phyloP scores from a whole-genome alignment of 352 stramenopile genomes.

The Peronospora farinosa region DNA sequence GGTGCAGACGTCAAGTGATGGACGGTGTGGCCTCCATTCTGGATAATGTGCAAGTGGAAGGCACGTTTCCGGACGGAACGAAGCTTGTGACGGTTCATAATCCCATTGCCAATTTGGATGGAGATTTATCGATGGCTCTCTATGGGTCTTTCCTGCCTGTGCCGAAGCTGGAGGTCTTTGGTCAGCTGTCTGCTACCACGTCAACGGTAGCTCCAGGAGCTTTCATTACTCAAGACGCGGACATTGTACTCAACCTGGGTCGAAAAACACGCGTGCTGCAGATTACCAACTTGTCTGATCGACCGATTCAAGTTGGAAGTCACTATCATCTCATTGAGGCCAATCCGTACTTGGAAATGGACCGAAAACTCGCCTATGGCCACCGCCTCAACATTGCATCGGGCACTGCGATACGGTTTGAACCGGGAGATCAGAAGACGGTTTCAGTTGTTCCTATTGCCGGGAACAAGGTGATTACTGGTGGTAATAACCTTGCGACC shows the following conservation, averaged over 20 bases:
- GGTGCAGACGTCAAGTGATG: constrained; percentile 78
- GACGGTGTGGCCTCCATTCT: constrained; percentile 88
- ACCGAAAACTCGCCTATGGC: constrained; percentile 88
- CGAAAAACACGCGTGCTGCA: constrained; percentile 71
- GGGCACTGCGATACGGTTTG: constrained; percentile 91
- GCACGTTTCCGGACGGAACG: constrained; percentile 95
- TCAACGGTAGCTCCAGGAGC: constrained; percentile 40
- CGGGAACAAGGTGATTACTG: constrained; percentile 81
- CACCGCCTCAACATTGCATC: constrained; percentile 91
- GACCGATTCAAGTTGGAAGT: constrained; percentile 91
- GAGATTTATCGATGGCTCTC: constrained; percentile 88
- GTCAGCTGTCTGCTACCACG: constrained; percentile 14
- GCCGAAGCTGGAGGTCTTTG: constrained; percentile 71
- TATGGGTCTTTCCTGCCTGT: constrained; percentile 92
- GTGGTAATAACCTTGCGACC: constrained; percentile 86
- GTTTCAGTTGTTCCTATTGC: constrained; percentile 91
- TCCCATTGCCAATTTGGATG: constrained; percentile 86
- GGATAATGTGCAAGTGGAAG: constrained; percentile 94
- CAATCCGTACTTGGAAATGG: constrained; percentile 93
- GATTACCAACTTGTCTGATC: constrained; percentile 94
- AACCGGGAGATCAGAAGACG: constrained; percentile 93
- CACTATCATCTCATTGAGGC: constrained; percentile 96
- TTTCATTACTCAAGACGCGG: constrained; percentile 44
- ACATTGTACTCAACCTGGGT: constrained; percentile 84
- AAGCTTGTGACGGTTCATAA: constrained; percentile 95